phyloP scores from a whole-genome alignment of 2,329 filamentous ascomycete genomes.

The Aureobasidium sp. region DNA sequence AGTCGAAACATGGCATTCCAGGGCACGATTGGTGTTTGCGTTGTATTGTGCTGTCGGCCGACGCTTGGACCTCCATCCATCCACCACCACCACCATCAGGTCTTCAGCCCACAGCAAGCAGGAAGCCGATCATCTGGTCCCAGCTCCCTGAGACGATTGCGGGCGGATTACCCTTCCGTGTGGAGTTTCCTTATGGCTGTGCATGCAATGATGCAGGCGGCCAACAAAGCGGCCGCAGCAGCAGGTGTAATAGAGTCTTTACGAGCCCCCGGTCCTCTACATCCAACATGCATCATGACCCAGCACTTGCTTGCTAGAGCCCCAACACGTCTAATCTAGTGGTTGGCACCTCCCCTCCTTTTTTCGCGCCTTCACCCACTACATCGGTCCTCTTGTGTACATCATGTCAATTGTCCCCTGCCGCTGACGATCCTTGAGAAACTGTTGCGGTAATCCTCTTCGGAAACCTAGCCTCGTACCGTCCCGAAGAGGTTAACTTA shows the following conservation, averaged over 20 bases:
- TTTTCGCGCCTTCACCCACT: background rate
- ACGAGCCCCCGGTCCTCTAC: conserved; percentile 6
- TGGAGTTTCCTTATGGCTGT: conserved; percentile 3
- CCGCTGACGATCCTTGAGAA: conserved; percentile 5
- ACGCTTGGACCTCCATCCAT: background rate
- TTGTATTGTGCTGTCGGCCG: conserved; percentile 5
- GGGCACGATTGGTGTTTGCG: conserved; percentile 9
- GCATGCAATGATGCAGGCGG: conserved; percentile 9
- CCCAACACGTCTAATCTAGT: background rate
- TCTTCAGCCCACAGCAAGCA: conserved; percentile 8
- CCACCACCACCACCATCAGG: background rate
- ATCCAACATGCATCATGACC: background rate
- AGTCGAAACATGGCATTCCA: background rate
- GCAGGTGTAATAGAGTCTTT: background rate
- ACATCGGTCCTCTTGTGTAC: conserved; percentile 2
- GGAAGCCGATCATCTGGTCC: conserved; percentile 7
- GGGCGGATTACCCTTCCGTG: conserved; percentile 7
- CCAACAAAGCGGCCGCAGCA: conserved; percentile 13
- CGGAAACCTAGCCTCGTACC: conserved; percentile 11
- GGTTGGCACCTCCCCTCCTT: conserved; percentile 1
- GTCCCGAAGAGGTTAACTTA: conserved; percentile 13
- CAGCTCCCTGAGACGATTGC: background rate
- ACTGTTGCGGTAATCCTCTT: conserved; percentile 3
- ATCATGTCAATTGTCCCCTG: conserved; percentile 1
- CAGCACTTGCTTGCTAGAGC: background rate